phyloP scores from a whole-genome alignment of 495 filamentous ascomycete genomes.

The Penicillium steckii region DNA sequence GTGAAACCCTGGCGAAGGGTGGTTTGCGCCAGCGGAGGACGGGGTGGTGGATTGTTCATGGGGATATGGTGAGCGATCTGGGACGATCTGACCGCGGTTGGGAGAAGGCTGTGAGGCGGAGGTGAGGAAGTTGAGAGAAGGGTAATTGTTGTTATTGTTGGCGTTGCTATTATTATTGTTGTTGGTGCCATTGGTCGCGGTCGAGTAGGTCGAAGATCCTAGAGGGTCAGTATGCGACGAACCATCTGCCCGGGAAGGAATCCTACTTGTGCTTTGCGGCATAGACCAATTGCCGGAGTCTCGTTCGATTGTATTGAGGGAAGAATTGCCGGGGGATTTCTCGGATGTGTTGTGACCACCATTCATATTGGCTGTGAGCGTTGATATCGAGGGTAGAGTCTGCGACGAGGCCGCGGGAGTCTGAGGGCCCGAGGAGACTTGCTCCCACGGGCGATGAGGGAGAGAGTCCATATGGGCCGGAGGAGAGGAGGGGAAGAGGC shows the following conservation, averaged over 20 bases:
- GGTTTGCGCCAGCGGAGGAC: constrained; percentile 45
- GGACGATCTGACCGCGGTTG: constrained; percentile 40
- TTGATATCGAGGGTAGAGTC: constrained; percentile 49
- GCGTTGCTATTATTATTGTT: constrained; percentile 18
- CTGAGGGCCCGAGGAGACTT: constrained; percentile 36
- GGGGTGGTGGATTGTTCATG: constrained; percentile 43
- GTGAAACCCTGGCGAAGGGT: constrained; percentile 43
- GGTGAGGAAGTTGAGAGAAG: constrained; percentile 47
- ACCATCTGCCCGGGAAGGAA: constrained; percentile 4
- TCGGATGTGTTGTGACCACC: constrained; percentile 26
- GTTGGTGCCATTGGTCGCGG: constrained; percentile 44
- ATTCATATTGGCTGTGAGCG: constrained; percentile 45
- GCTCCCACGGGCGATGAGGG: constrained; percentile 44
- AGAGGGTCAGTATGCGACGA: constrained; percentile 27
- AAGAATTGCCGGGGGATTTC: constrained; percentile 45
- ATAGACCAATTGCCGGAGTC: constrained; percentile 54
- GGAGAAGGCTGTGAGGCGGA: constrained; percentile 52
- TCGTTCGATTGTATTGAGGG: constrained; percentile 49
- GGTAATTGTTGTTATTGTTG: constrained; percentile 39
- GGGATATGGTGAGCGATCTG: constrained; percentile 46
- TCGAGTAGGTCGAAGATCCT: constrained; percentile 59
- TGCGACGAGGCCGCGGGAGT: constrained; percentile 39
- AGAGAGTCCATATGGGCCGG: constrained; percentile 39
- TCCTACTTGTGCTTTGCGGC: constrained; percentile 50
- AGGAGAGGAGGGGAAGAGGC: not conserved